A percentile compares a stretch with the other conserved stretches of the same genome.
Evolutionary conservation across 768 basidiomycete genomes (phyloP).

Genomic region (Lactarius hengduanensis): DNA sequence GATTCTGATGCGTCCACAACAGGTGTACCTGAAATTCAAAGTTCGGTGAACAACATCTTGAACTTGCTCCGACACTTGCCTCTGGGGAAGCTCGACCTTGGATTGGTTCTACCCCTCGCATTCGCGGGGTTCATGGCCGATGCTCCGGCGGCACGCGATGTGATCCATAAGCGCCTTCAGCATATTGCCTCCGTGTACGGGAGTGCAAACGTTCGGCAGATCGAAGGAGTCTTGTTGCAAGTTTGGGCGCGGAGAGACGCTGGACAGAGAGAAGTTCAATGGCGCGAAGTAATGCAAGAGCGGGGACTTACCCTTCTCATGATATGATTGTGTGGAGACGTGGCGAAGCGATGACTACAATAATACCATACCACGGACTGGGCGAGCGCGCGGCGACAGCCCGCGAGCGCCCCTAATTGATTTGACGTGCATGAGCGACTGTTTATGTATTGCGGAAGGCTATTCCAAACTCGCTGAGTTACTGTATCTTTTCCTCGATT

Average conservation of each 20-base stretch:
- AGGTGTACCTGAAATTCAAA: conserved; percentile 30
- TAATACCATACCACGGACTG: conserved; percentile 19
- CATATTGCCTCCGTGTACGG: conserved; percentile 17
- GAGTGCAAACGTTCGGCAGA: conserved; percentile 26
- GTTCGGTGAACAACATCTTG: conserved; percentile 22
- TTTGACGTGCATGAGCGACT: conserved; percentile 17
- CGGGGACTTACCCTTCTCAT: conserved; percentile 29
- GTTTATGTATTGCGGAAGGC: conserved; percentile 18
- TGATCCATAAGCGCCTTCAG: conserved; percentile 22
- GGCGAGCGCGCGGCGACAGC: neutral
- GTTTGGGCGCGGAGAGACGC: conserved; percentile 28
- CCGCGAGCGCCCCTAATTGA: conserved; percentile 15
- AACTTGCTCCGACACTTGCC: conserved; percentile 27
- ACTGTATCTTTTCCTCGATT: conserved; percentile 21
- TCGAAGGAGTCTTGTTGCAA: conserved; percentile 24
- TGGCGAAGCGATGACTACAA: conserved; percentile 8
- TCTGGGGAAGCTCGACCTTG: conserved; percentile 23
- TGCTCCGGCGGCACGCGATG: conserved; percentile 21
- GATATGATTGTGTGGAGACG: conserved; percentile 19
- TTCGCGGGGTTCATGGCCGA: conserved; percentile 26
- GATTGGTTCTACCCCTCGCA: conserved; percentile 24
- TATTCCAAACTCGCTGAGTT: conserved; percentile 14
- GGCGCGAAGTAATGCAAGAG: conserved; percentile 30
- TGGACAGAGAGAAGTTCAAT: conserved; percentile 21
- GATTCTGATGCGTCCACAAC: conserved; percentile 14